Evolutionary conservation across 2,329 filamentous ascomycete species (phyloP), one percentile per base, ranked within the genome.

Genomic region (Scedosporium minutisporum): DNA sequence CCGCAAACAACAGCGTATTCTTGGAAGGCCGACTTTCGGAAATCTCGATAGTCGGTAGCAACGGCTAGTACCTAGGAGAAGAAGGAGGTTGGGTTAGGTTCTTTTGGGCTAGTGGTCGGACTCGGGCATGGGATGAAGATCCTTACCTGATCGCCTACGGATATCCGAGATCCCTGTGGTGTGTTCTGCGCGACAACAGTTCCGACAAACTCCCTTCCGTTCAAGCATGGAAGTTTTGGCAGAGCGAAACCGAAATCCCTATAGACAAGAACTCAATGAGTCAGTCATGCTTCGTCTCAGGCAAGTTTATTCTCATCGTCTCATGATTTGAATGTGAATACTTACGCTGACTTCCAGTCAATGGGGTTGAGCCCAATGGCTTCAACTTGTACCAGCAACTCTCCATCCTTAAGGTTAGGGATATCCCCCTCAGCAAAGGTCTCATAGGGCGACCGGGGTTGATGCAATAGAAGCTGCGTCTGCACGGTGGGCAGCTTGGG

Each of bases 281-380:
- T 59, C 18, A 59, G 57, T 23, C 25, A 58, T 23, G 25, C 25
- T 12, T 27, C 14, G 16, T 21, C 21, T 6, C 46, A 58, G 29
- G 25, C 9, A 48, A 46, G 4, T 41, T 6, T 16, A 51, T 16
- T 38, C 3, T 38, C 3, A 1, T 27, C 3, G 21, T 18, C 16
- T 3, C 14, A 51, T 3, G 59, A 55, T 23, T 14, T 14, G 4
- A 55, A 53, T 29, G 44, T 1, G 18, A n/a, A 14, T 12, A 21
- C 83, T 67, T 75, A 89, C 87, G 87, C 85, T 64, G 85, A 82
- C 75, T 89, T 89, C 85, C 85, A 90, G 70, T 90, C 89, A 62
- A 92, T 88, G 0, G 89, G 89, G 68, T 92, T 92, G 44, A 92
- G 74, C 0, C 89, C 88, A 67, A 90, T 86, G 12, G 83, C 82